Percentiles rank a stretch among this genome's conserved stretches.
These are phyloP conservation scores for Mimosa pudica DNA, from an alignment of 306 rosid genomes.

Conservation along the genomic window DNA sequence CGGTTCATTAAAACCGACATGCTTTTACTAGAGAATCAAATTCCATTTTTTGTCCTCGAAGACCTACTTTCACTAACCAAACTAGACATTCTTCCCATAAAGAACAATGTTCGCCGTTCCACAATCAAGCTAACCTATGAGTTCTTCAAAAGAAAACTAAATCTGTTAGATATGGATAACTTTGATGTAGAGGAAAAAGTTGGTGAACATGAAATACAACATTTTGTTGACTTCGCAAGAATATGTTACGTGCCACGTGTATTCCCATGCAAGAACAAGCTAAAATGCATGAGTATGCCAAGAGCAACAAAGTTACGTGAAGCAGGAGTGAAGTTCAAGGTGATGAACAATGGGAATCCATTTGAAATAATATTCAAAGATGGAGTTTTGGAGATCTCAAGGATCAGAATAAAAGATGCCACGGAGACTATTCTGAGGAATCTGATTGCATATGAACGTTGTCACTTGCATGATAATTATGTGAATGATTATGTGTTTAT, in stretches of 20 bases:
- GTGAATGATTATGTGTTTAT: constrained; percentile 34
- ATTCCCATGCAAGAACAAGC: not conserved
- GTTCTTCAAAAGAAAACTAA: not conserved
- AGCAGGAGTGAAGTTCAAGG: constrained; percentile 38
- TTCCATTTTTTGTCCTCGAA: constrained; percentile 14
- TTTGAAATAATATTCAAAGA: constrained; percentile 29
- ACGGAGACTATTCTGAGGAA: constrained; percentile 22
- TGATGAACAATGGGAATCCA: not conserved
- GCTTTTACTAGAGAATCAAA: constrained; percentile 19
- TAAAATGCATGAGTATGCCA: not conserved
- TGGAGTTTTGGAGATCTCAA: constrained; percentile 36
- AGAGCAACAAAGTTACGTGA: constrained; percentile 28
- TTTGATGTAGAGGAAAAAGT: not conserved
- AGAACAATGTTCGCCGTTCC: not conserved
- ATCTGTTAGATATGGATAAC: constrained; percentile 26
- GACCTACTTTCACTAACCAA: not conserved
- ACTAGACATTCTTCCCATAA: not conserved
- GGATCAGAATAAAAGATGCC: not conserved
- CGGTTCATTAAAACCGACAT: not conserved
- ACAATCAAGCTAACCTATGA: not conserved
- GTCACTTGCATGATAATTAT: not conserved
- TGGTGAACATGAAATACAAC: not conserved
- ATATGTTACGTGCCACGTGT: not conserved
- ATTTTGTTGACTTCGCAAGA: constrained; percentile 6
- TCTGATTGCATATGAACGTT: constrained; percentile 39